A percentile compares a stretch with the other conserved stretches of the same genome.
Conservation (phyloP, 495 filamentous ascomycete species). For the Lindgomyces ingoldianus region DNA sequence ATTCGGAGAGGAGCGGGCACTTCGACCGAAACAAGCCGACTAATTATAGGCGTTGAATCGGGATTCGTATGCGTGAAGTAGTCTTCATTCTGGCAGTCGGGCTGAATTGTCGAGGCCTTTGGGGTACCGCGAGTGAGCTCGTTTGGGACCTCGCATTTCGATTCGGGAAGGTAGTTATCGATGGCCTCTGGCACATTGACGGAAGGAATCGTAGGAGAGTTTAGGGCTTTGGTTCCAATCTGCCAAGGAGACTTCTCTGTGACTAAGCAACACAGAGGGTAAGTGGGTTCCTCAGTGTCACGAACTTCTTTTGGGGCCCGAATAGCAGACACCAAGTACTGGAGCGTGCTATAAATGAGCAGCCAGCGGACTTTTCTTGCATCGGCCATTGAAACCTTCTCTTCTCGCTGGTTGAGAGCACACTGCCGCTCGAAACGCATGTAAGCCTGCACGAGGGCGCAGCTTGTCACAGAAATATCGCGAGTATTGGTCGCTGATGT, state of each 20-base stretch:
- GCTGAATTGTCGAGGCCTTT: conserved; percentile 38
- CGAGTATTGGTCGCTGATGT: conserved; percentile 47
- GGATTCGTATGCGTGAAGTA: conserved; percentile 40
- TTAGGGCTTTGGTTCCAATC: conserved; percentile 13
- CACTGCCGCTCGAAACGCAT: conserved; percentile 50
- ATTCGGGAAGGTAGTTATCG: conserved; percentile 18
- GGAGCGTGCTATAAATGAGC: conserved; percentile 69
- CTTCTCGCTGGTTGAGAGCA: conserved; percentile 42
- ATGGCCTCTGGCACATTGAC: conserved; percentile 24
- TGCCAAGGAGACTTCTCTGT: conserved; percentile 39
- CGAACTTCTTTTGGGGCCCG: conserved; percentile 45
- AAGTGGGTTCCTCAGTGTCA: conserved; percentile 38
- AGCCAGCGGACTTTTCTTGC: conserved; percentile 62
- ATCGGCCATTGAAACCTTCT: conserved; percentile 47
- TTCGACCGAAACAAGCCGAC: conserved; percentile 24
- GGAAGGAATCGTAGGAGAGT: conserved; percentile 1
- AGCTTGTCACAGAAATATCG: conserved; percentile 38
- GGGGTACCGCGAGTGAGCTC: neutral
- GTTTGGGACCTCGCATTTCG: neutral
- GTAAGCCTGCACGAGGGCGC: conserved; percentile 50
- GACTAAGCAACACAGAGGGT: conserved; percentile 45
- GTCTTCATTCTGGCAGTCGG: conserved; percentile 46
- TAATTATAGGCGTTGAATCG: conserved; percentile 12
- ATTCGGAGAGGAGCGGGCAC: conserved; percentile 29
- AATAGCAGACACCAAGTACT: conserved; percentile 49